phyloP scores from a whole-genome alignment of 2,329 filamentous ascomycete genomes.

The Zymoseptoria pseudotritici region DNA sequence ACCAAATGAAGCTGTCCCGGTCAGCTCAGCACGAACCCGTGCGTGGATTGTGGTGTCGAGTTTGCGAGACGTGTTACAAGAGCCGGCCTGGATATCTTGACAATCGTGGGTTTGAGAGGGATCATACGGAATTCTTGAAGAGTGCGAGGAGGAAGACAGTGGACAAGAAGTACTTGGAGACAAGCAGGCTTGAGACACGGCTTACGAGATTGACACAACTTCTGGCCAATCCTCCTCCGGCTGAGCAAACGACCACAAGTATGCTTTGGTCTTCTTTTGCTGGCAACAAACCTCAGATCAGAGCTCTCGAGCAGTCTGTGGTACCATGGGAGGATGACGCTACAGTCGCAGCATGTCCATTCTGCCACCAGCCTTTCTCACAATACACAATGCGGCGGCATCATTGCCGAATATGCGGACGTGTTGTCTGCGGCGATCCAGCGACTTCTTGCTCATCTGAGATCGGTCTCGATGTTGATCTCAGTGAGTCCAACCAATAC shows the following conservation, averaged over 20 bases:
- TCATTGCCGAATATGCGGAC: slow-evolving; percentile 88
- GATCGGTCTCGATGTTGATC: slow-evolving; percentile 69
- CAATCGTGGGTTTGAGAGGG: slow-evolving; percentile 51
- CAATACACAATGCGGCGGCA: slow-evolving; percentile 88
- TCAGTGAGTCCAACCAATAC: slow-evolving; percentile 40
- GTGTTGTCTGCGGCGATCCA: slow-evolving; percentile 84
- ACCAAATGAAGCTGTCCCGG: slow-evolving; percentile 94
- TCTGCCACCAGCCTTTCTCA: slow-evolving; percentile 92
- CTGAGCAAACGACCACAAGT: slow-evolving; percentile 48
- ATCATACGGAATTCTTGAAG: slow-evolving; percentile 66
- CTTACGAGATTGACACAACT: slow-evolving; percentile 83
- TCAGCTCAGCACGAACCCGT: slow-evolving; percentile 85
- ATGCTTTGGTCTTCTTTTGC: slow-evolving; percentile 54
- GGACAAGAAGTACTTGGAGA: slow-evolving; percentile 78
- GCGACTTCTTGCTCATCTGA: slow-evolving; percentile 79
- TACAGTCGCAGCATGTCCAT: slow-evolving; percentile 72
- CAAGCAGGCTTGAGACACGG: slow-evolving; percentile 83
- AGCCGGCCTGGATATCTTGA: slow-evolving; percentile 94
- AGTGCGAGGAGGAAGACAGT: slow-evolving; percentile 67
- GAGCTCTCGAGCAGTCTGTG: slow-evolving; percentile 79
- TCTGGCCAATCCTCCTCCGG: slow-evolving; percentile 63
- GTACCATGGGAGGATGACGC: slow-evolving; percentile 94
- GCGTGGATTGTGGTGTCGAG: slow-evolving; percentile 83
- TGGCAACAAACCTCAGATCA: slow-evolving; percentile 61
- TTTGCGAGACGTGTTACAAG: slow-evolving; percentile 99